Base-by-base conservation (phyloP, 352 stramenopile species). In the Phytophthora brassicae region DNA sequence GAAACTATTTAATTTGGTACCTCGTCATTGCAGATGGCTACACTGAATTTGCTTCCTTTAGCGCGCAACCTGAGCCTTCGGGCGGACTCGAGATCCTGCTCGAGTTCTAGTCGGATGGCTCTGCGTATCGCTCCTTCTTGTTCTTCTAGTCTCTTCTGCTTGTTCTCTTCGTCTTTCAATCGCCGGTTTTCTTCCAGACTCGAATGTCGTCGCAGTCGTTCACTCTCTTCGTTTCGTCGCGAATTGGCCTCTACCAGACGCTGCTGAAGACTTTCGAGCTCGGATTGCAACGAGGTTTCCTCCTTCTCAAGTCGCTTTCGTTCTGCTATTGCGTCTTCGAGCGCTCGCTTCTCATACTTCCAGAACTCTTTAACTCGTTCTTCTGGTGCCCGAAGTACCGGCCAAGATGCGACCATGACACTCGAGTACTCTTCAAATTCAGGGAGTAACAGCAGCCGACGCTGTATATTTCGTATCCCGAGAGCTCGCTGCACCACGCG, bases 41-140 rank as follows among this genome's bases (percentile, higher is more conserved):
- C 56, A 68, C 62, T 74, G 39, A 55, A 50, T 52, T 46, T 33
- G 13, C 7, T 59, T 33, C 58, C 60, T 39, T 78, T 78, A 38
- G 39, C 64, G 57, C 59, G 63, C 41, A 79, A 68, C 53, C 81
- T 57, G 36, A 72, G 63, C 1, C 84, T 66, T 17, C 81, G 64
- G 20, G 72, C 49, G 0, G 71, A 72, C 39, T 93, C 78, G 1
- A 86, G 58, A 46, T 89, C 76, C n/a, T 72, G 70, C 62, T 91
- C 84, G 1, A 93, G 64, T 17, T 90, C 84, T 31, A 79, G 46
- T 13, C 81, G 81, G 55, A 91, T 86, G 14, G 85, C 59, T 23
- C 68, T 53, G 2, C 81, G 69, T 64, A 82, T 88, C 14, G 58
- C 47, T 19, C 9, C 43, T 54, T 89, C 80, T 23, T 81, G 59